Conservation (phyloP, 1,139 yeast genomes). For the Scheffersomyces cryptocercus region DNA sequence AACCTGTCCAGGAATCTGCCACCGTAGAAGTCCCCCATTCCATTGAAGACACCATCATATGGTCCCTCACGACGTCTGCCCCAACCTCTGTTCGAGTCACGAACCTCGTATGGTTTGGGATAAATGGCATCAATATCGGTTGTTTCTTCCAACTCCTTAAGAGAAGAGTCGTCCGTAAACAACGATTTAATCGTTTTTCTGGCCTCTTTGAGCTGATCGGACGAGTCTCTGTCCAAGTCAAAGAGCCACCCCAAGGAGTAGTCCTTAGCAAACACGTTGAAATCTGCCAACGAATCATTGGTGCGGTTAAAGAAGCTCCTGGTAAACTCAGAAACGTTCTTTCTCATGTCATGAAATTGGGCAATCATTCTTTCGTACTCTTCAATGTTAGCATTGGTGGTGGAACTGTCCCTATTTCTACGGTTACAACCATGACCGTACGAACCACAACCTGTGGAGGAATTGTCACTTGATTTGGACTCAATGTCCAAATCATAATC, state of each 20-base stretch:
- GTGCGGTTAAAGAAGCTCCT: conserved; percentile 22
- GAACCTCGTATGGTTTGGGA: conserved; percentile 2
- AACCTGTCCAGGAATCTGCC: conserved; percentile 1
- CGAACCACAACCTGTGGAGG: too few species aligned
- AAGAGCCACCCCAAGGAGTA: conserved; percentile 17
- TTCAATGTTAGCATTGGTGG: background rate
- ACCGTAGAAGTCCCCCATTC: conserved; percentile 1
- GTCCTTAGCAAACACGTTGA: conserved; percentile 25
- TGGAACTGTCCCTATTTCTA: too few species aligned
- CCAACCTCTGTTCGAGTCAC: background rate
- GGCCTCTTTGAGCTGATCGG: conserved; percentile 3
- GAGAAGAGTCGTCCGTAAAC: conserved; percentile 3
- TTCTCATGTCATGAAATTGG: conserved; percentile 19
- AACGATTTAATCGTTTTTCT: conserved; percentile 5
- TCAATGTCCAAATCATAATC: too few species aligned
- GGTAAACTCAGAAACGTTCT: conserved; percentile 17
- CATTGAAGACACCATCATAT: background rate
- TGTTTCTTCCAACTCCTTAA: conserved; percentile 2
- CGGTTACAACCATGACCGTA: too few species aligned
- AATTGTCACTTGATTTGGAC: too few species aligned
- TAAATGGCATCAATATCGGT: conserved; percentile 3
- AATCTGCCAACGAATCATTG: conserved; percentile 23
- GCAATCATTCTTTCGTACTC: conserved; percentile 20
- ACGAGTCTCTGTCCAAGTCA: conserved; percentile 8
- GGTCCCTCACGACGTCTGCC: background rate